Percentiles rank a stretch among this genome's conserved stretches.
These are phyloP conservation scores for Aegilops umbellulata DNA, from an alignment of 176 grass and related monocot species.

Conservation along the genomic window DNA sequence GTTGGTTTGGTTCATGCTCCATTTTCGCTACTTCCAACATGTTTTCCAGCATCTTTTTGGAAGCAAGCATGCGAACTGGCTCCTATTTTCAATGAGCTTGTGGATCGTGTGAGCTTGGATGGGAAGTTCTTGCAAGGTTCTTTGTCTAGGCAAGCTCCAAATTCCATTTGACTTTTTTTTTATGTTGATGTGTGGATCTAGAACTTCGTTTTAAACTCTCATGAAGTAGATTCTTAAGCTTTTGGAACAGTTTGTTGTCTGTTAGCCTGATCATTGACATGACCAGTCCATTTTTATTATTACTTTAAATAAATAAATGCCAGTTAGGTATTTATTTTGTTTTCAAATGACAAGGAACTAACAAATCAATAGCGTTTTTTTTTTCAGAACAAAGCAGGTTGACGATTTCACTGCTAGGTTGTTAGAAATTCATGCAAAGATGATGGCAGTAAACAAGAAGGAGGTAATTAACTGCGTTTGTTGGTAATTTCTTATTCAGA, in stretches of 20 bases:
- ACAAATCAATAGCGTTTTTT: background rate
- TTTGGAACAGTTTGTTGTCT: background rate
- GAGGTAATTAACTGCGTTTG: constrained; percentile 49
- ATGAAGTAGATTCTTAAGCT: background rate
- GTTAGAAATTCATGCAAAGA: constrained; percentile 81
- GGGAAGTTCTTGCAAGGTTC: constrained; percentile 75
- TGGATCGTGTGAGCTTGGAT: constrained; percentile 92
- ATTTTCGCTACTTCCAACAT: constrained; percentile 57
- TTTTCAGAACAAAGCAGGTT: constrained; percentile 75
- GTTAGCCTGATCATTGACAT: background rate
- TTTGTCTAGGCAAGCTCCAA: constrained; percentile 62
- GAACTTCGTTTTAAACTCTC: background rate
- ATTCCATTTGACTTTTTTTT: background rate
- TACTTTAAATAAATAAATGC: background rate
- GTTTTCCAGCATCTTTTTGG: constrained; percentile 51
- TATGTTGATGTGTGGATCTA: background rate
- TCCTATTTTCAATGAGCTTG: constrained; percentile 86
- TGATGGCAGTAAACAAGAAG: constrained; percentile 72
- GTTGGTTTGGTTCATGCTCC: constrained; percentile 91
- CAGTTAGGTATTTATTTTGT: background rate
- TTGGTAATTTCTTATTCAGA: background rate
- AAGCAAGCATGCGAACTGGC: constrained; percentile 80
- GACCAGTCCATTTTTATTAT: background rate
- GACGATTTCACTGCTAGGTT: constrained; percentile 85
- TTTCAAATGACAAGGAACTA: constrained; percentile 1